Evolutionary conservation across 176 grass and related monocot species (phyloP), one percentile per base, ranked within the genome.

Genomic region (Secale cereale): DNA sequence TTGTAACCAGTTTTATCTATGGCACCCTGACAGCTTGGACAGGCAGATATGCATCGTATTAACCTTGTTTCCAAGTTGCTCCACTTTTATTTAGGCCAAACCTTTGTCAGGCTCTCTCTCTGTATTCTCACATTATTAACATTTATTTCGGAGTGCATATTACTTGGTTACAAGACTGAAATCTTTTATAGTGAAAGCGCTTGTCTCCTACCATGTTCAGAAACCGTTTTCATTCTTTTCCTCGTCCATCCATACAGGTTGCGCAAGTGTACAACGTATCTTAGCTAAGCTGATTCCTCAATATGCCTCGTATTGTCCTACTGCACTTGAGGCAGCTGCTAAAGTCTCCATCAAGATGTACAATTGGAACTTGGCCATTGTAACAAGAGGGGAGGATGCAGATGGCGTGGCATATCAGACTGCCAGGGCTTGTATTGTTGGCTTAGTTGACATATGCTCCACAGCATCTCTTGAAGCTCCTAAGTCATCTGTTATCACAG

Each of bases 311-410:
- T 90, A 88, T 78, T 98, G 91, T 63, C 95, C 93, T 69, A 98
- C 95, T 62, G 95, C 95, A 82, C 82, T 98, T 12, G 93, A 98
- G 83, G 91, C 93, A 70, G 91, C 95, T 39, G 59, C 89, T 73
- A 98, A 93, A 86, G 93, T 98, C 70, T 87, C 91, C 13, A 95
- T 98, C 76, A 93, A 95, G 74, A 98, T 98, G 87, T 93, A 95
- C 81, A 95, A 90, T 82, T 84, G 83, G 83, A 98, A 85, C 89
- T 75, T 95, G 85, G 81, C 80, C 82, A 88, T 91, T 43, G 78
- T 98, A 87, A 80, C 82, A 65, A 92, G 45, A 88, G 81, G 83
- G 81, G 89, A 92, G 43, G 87, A 90, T 87, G 48, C 59, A 14
- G 90, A 86, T 82, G 50, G 72, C 25, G 73, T 89, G 31, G 89